Conservation (phyloP, 768 basidiomycete genomes). For the Hericium coralloides region DNA sequence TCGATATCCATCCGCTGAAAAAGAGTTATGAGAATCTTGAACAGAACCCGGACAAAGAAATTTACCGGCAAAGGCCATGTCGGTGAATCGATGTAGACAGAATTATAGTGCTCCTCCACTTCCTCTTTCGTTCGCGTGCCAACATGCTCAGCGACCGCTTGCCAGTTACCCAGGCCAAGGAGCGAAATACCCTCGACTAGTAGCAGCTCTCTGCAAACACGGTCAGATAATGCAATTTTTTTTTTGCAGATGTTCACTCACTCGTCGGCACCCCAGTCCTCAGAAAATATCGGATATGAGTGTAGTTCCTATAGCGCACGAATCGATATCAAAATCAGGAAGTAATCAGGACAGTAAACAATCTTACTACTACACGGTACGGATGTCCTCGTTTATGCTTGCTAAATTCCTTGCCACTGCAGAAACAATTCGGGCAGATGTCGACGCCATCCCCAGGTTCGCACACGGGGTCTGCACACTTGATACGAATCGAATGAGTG, state of each 20-base stretch:
- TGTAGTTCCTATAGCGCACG: constrained; percentile 66
- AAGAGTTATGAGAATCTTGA: constrained; percentile 8
- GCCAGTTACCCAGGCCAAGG: constrained; percentile 94
- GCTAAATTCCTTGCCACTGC: constrained; percentile 81
- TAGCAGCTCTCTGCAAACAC: constrained; percentile 62
- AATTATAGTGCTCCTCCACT: constrained; percentile 81
- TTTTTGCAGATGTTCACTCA: constrained; percentile 28
- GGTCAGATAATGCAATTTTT: not conserved
- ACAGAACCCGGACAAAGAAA: not conserved
- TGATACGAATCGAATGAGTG: constrained; percentile 94
- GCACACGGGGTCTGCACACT: constrained; percentile 81
- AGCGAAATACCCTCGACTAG: constrained; percentile 81
- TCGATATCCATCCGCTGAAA: constrained; percentile 35
- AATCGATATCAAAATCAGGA: constrained; percentile 2
- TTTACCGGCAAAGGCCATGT: constrained; percentile 78
- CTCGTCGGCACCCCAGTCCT: constrained; percentile 99
- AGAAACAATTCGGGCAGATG: constrained; percentile 89
- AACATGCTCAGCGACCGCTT: constrained; percentile 89
- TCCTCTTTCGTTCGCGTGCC: constrained; percentile 93
- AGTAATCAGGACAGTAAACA: not conserved
- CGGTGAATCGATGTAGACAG: constrained; percentile 70
- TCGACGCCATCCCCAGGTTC: constrained; percentile 78
- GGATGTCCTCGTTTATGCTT: constrained; percentile 80
- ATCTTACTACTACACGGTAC: constrained; percentile 82
- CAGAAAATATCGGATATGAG: constrained; percentile 90